A percentile compares a stretch with the other conserved stretches of the same genome.
Evolutionary conservation across 2,329 filamentous ascomycete genomes (phyloP).

Genomic region (Plenodomus biglobosus): DNA sequence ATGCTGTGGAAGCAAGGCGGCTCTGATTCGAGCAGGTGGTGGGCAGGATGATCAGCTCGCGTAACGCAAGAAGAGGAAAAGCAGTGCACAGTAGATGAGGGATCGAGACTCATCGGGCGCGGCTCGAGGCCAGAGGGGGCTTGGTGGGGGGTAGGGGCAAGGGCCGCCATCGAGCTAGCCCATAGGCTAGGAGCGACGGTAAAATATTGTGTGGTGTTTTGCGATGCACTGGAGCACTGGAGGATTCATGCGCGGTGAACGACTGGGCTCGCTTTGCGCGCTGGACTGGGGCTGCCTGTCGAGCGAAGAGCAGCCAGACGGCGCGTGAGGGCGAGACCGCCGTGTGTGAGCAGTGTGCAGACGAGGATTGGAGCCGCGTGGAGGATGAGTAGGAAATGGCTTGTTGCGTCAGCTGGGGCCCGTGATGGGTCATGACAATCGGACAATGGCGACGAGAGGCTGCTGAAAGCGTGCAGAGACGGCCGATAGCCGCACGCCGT

Average conservation of each 20-base stretch:
- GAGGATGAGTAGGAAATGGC: too few species aligned
- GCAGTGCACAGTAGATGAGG: slow-evolving; percentile 1
- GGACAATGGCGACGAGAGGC: too few species aligned
- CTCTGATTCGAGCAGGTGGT: slow-evolving; percentile 4
- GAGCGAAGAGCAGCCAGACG: not conserved
- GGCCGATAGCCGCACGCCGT: slow-evolving; percentile 3
- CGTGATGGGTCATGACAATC: too few species aligned
- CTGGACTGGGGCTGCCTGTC: not conserved
- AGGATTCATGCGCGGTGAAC: too few species aligned
- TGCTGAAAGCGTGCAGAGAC: slow-evolving; percentile 8
- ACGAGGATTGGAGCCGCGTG: too few species aligned
- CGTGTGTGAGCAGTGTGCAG: too few species aligned
- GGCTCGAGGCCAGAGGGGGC: slow-evolving; percentile 6
- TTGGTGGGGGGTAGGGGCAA: slow-evolving; percentile 2
- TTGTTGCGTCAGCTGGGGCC: too few species aligned
- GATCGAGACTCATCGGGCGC: slow-evolving; percentile 5
- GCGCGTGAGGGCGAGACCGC: too few species aligned
- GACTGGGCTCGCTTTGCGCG: too few species aligned
- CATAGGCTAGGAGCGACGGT: not conserved
- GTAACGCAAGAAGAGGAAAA: not conserved
- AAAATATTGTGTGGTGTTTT: too few species aligned
- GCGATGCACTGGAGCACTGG: too few species aligned
- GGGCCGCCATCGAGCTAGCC: not conserved
- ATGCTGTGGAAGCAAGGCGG: slow-evolving; percentile 12
- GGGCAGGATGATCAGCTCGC: slow-evolving; percentile 4